Base-by-base conservation (phyloP, 2,329 filamentous ascomycete species). In the Orbilia quercus region DNA sequence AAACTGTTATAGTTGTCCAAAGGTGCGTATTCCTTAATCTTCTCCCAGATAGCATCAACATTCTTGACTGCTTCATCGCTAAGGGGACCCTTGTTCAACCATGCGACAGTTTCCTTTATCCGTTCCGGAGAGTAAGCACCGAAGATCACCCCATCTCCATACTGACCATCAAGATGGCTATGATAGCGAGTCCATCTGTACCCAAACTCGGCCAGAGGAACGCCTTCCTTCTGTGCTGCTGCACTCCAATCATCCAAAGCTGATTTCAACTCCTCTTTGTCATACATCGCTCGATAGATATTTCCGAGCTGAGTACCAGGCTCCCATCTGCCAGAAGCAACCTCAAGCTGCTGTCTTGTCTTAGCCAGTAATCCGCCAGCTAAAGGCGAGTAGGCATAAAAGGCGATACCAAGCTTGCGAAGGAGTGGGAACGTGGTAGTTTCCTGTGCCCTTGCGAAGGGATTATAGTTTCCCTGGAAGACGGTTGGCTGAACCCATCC, bases 391-490 rank as follows among this genome's bases (percentile, higher is more conserved):
- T 93, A 94, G 44, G 91, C 84, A 6, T 94, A 91, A 50, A 95
- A 85, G 75, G 92, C 89, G 22, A 95, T 84, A 1, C 90, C 90
- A 79, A 92, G 93, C 60, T 90, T 87, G 22, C 87, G 87, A 79
- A 90, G 92, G n/a, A 88, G 87, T 1, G 88, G 87, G 62, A 95
- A 85, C 42, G 95, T 83, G 80, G 95, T 91, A 0, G 85, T 80
- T 80, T 95, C 91, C 75, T 94, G 88, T 60, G 85, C 86, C 64
- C 91, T 87, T 22, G 88, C 91, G 76, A 93, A 90, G 64, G 86
- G 87, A 80, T 94, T 94, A 81, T 94, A 94, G 91, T 95, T 95
- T 77, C 85, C 92, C 81, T 95, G 91, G 81, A 91, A 96, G 65
- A 96, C 87, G 0, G 90, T 92, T 0, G 92, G 92, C 44, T 89